Conservation (phyloP, 305 asterid species). For the Stenogyne calaminthoides region DNA sequence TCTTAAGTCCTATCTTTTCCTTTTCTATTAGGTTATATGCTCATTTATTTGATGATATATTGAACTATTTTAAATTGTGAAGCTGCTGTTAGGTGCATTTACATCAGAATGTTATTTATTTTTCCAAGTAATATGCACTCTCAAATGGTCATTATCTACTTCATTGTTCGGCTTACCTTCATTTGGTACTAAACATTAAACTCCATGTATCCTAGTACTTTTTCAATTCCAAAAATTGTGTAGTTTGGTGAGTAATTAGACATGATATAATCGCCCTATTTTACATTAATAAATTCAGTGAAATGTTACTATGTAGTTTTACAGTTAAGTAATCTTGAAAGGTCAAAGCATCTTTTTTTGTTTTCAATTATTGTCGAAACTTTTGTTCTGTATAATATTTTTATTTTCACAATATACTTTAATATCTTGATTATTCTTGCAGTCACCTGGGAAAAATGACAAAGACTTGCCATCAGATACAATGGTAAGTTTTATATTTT, state of each 20-base stretch:
- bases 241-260: conserved; percentile 17
- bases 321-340: conserved; percentile 20
- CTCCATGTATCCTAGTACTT: not conserved
- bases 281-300: not conserved
- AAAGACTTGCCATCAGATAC: conserved; percentile 88
- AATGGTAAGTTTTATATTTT: conserved; percentile 57
- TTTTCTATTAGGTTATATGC: conserved; percentile 20
- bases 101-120: too few relatives aligned
- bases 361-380: not conserved
- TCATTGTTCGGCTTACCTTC: conserved; percentile 15
- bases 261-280: not conserved
- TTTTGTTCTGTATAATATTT: not conserved
- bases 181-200: conserved; percentile 9
- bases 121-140: not conserved
- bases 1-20: conserved; percentile 28
- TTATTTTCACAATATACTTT: conserved; percentile 15
- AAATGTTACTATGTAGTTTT: conserved; percentile 9
- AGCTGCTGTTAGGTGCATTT: too few relatives aligned
- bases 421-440: conserved; percentile 31
- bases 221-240: not conserved
- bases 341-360: not conserved
- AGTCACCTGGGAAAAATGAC: conserved; percentile 98
- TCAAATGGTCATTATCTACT: conserved; percentile 22
- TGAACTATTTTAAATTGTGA: conserved; percentile 22
- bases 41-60: not conserved